Evolutionary conservation across 345 rosid genomes (phyloP).

Genomic region (Ailanthus altissimus): DNA sequence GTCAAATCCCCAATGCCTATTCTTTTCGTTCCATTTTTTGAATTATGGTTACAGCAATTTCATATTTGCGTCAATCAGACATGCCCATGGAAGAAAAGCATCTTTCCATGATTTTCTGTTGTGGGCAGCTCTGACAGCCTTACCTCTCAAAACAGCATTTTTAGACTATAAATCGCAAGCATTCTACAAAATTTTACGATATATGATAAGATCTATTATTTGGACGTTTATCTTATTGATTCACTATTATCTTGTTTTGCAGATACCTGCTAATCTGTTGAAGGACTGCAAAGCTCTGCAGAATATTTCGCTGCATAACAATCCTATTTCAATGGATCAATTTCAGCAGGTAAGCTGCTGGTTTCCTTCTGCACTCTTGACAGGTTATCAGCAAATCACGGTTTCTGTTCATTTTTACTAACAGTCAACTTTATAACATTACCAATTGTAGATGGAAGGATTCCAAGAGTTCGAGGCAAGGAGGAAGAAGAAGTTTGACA

Average conservation of each 20-base stretch:
- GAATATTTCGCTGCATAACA: slow-evolving; percentile 78
- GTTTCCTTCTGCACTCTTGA: not conserved
- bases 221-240: not conserved
- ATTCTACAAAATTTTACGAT: not conserved
- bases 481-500: slow-evolving; percentile 93
- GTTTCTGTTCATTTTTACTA: not conserved
- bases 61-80: not conserved
- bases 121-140: not conserved
- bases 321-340: slow-evolving; percentile 90
- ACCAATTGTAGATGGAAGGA: slow-evolving; percentile 73
- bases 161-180: not conserved
- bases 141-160: not conserved
- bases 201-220: not conserved
- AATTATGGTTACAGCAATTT: not conserved
- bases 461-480: slow-evolving; percentile 84
- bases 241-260: slow-evolving; percentile 18
- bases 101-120: not conserved
- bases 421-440: not conserved
- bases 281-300: slow-evolving; percentile 90
- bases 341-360: slow-evolving; percentile 75
- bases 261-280: slow-evolving; percentile 77
- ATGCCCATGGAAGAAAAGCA: not conserved
- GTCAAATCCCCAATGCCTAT: not conserved
- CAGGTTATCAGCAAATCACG: not conserved
- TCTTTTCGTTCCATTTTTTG: not conserved